Evolutionary conservation across 1,139 yeast species (phyloP).

Genomic region (Blastobotrys proliferans): DNA sequence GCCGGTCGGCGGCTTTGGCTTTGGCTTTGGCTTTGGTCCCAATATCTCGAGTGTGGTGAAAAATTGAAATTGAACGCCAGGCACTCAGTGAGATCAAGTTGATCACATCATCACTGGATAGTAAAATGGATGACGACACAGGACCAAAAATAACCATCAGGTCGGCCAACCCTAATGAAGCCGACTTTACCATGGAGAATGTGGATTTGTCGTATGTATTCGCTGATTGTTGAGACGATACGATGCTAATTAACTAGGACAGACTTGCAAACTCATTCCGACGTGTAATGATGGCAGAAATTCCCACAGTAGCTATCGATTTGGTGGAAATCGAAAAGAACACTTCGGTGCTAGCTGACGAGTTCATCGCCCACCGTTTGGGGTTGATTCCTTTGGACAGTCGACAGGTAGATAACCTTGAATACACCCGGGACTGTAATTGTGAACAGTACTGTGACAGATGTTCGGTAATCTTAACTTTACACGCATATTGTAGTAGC

Average conservation of each 20-base stretch:
- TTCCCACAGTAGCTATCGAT: constrained; percentile 92
- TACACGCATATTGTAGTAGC: constrained; percentile 83
- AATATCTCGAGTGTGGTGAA: too few species aligned
- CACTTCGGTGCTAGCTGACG: constrained; percentile 95
- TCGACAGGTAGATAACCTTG: constrained; percentile 63
- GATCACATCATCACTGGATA: too few species aligned
- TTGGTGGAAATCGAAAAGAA: constrained; percentile 90
- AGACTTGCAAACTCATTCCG: constrained; percentile 84
- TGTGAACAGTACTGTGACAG: constrained; percentile 96
- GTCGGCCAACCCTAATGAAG: constrained; percentile 64
- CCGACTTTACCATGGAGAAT: constrained; percentile 82
- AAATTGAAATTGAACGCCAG: too few species aligned
- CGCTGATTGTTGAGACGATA: not conserved
- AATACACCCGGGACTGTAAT: constrained; percentile 88
- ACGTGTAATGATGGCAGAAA: constrained; percentile 90
- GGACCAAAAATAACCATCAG: constrained; percentile 88
- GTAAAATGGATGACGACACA: constrained; percentile 38
- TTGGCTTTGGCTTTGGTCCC: too few species aligned
- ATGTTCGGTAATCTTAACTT: constrained; percentile 82
- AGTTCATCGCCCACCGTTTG: constrained; percentile 85
- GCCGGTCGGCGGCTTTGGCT: too few species aligned
- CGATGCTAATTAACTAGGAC: not conserved
- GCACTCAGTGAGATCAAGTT: too few species aligned
- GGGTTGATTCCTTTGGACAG: constrained; percentile 89
- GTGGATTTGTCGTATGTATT: constrained; percentile 67